Percentiles rank a stretch among this genome's conserved stretches.
Conservation (phyloP, 768 basidiomycete genomes). For the Lactifluus pinguis region DNA sequence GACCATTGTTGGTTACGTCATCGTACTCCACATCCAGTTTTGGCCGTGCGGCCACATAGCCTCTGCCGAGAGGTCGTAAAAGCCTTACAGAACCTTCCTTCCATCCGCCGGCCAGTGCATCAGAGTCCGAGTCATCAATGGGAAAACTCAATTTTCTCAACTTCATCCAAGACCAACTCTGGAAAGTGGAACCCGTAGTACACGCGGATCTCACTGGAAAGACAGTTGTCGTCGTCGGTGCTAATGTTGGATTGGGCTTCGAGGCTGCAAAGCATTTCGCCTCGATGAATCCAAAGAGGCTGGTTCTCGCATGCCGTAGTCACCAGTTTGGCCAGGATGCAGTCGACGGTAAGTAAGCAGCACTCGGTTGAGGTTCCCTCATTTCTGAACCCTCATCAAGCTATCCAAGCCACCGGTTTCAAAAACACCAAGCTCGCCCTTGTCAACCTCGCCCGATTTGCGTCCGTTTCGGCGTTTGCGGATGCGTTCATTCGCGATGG, state of each 20-base stretch:
- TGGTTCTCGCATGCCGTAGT: conserved; percentile 16
- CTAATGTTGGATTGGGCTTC: conserved; percentile 17
- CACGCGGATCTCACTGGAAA: conserved; percentile 14
- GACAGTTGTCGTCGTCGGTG: conserved; percentile 18
- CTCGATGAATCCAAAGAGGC: conserved; percentile 13
- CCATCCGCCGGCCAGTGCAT: neutral
- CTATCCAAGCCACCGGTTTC: conserved; percentile 14
- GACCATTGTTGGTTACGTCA: too few relatives aligned
- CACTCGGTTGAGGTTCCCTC: neutral
- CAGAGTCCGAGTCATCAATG: neutral
- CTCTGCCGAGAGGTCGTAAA: too few relatives aligned
- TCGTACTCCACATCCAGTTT: too few relatives aligned
- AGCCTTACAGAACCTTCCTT: neutral
- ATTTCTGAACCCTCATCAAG: neutral
- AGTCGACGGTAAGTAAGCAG: neutral
- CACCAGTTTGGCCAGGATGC: conserved; percentile 11
- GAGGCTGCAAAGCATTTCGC: conserved; percentile 19
- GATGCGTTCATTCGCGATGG: conserved; percentile 19
- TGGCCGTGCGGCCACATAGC: too few relatives aligned
- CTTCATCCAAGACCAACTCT: neutral
- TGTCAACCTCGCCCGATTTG: conserved; percentile 25
- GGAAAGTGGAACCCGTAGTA: conserved; percentile 5
- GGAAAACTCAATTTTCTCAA: neutral
- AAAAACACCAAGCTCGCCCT: conserved; percentile 9
- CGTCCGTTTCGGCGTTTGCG: conserved; percentile 23